These are phyloP conservation scores for Podila epicladia DNA, from an alignment of 192 early-diverging fungal genomes.

Conservation along the genomic window DNA sequence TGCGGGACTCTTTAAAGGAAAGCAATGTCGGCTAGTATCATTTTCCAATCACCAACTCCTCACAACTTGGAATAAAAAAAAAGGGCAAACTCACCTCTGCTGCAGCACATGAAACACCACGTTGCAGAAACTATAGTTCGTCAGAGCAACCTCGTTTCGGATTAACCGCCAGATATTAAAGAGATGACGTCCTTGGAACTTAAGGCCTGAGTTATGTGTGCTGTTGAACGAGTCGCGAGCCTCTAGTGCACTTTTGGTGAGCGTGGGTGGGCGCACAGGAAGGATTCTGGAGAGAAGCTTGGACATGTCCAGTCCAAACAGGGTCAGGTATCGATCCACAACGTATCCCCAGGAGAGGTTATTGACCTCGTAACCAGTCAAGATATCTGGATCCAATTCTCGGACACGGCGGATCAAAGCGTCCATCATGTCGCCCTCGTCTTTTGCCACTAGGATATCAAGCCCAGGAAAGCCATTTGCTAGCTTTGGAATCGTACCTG, in stretches of 20 bases:
- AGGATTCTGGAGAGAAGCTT: constrained; percentile 28
- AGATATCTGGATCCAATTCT: constrained; percentile 82
- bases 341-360: constrained; percentile 89
- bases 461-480: constrained; percentile 41
- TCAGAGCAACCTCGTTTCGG: constrained; percentile 77
- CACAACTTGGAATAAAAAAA: not conserved
- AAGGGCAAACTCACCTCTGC: constrained; percentile 56
- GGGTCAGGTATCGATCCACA: constrained; percentile 26
- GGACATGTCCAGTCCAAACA: constrained; percentile 33
- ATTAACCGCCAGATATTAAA: constrained; percentile 93
- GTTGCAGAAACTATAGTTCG: constrained; percentile 84
- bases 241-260: constrained; percentile 37
- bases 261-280: constrained; percentile 3
- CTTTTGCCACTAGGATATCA: constrained; percentile 48
- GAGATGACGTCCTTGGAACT: constrained; percentile 78
- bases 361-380: constrained; percentile 90
- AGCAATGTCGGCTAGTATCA: too few species aligned
- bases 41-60: not conserved
- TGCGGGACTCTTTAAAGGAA: constrained; percentile 67
- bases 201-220: constrained; percentile 63
- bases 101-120: constrained; percentile 76
- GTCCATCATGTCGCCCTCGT: constrained; percentile 71
- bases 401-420: constrained; percentile 64
- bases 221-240: constrained; percentile 29
- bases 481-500: constrained; percentile 32